Evolutionary conservation across 257 asterid genomes (phyloP).

Genomic region (Agastache rugosa): DNA sequence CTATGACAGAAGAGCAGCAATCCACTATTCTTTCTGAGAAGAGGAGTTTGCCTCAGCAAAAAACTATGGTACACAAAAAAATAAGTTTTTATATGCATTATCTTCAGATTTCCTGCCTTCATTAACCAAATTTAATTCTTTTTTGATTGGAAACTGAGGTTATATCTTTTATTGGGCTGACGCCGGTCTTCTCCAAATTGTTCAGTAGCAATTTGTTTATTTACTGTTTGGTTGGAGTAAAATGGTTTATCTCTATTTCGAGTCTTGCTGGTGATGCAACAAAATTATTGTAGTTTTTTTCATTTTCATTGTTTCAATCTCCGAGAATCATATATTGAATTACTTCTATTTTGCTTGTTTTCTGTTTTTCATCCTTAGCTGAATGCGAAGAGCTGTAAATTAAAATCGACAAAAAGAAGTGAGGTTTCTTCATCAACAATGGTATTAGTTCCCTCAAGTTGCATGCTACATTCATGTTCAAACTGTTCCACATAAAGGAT

Average conservation of each 20-base stretch:
- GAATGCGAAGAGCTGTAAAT: not conserved
- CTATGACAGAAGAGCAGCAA: constrained; percentile 33
- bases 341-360: not conserved
- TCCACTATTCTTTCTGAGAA: constrained; percentile 33
- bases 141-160: not conserved
- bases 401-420: too few relatives aligned
- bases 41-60: constrained; percentile 35
- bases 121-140: not conserved
- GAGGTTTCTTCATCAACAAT: too few relatives aligned
- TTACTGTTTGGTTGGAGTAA: too few relatives aligned
- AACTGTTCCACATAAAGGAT: not conserved
- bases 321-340: too few relatives aligned
- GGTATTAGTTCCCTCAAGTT: not conserved
- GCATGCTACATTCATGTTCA: not conserved
- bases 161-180: not conserved
- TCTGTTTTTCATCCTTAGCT: not conserved
- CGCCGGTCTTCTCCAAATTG: not conserved
- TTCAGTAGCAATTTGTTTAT: not conserved
- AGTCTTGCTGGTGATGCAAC: not conserved
- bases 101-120: constrained; percentile 18
- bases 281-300: not conserved
- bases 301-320: too few relatives aligned
- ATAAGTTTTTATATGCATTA: not conserved
- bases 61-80: constrained; percentile 37
- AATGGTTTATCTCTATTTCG: not conserved